Percentiles rank a stretch among this genome's conserved stretches.
Evolutionary conservation across 1,139 yeast genomes (phyloP).

Genomic region (Petasospora rhodanensis): DNA sequence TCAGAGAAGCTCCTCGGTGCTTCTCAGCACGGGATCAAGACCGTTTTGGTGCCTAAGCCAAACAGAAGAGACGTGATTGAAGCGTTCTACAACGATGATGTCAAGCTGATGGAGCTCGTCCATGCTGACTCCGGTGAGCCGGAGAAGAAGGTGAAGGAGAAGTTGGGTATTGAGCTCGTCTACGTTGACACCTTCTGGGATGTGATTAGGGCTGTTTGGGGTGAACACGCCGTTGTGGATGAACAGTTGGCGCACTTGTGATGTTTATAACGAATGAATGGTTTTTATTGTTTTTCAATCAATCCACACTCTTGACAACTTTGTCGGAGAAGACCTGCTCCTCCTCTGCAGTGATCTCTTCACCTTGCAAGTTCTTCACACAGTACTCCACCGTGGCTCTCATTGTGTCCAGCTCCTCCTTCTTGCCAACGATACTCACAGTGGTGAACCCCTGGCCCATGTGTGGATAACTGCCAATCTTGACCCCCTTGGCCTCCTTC

Average conservation of each 20-base stretch:
- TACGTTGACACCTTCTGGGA: constrained; percentile 81
- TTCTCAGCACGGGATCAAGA: constrained; percentile 61
- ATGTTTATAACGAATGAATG: background rate
- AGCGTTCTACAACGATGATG: constrained; percentile 28
- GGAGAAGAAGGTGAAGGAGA: constrained; percentile 41
- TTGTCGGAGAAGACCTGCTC: constrained; percentile 11
- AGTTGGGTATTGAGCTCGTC: constrained; percentile 34
- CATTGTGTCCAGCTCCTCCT: constrained; percentile 34
- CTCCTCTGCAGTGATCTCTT: constrained; percentile 44
- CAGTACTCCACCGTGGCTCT: constrained; percentile 44
- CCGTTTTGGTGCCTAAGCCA: constrained; percentile 64
- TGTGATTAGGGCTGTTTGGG: constrained; percentile 68
- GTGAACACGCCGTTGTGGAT: constrained; percentile 28
- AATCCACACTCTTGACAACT: background rate
- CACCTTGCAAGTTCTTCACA: constrained; percentile 44
- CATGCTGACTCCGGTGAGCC: constrained; percentile 21
- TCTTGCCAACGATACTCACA: constrained; percentile 64
- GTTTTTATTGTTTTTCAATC: background rate
- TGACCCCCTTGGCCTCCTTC: constrained; percentile 39
- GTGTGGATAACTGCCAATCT: constrained; percentile 85
- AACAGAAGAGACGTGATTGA: constrained; percentile 71
- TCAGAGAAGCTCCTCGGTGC: constrained; percentile 85
- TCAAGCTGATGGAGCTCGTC: constrained; percentile 22
- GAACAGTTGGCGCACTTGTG: constrained; percentile 13
- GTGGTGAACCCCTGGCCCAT: constrained; percentile 58